Conservation (phyloP, 2,329 filamentous ascomycete genomes). For the Arthrobotrys megalospora region DNA sequence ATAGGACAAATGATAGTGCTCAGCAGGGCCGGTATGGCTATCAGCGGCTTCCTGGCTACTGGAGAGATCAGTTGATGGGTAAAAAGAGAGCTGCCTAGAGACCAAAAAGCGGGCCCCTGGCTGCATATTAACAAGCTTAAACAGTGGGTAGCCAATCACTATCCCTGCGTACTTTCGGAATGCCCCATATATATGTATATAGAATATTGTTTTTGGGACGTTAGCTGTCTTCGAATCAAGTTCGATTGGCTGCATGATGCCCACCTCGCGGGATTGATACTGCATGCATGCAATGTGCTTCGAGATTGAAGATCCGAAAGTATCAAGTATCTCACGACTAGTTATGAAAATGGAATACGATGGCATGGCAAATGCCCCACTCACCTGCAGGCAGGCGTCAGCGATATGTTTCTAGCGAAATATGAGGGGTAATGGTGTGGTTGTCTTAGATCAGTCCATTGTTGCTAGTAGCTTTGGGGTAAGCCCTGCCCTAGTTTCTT, state of each 20-base stretch:
- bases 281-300: constrained; percentile 12
- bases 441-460: constrained; percentile 38
- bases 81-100: constrained; percentile 59
- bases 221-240: constrained; percentile 31
- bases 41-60: constrained; percentile 58
- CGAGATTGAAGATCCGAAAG: constrained; percentile 43
- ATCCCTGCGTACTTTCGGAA: constrained; percentile 42
- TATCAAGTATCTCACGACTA: neutral
- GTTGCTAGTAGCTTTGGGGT: neutral
- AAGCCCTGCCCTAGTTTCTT: constrained; percentile 22
- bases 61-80: constrained; percentile 49
- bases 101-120: constrained; percentile 46
- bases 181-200: constrained; percentile 24
- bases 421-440: constrained; percentile 44
- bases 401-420: constrained; percentile 35
- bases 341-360: constrained; percentile 11
- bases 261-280: constrained; percentile 1
- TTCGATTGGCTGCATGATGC: constrained; percentile 13
- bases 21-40: constrained; percentile 51
- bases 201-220: constrained; percentile 21
- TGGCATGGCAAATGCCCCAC: constrained; percentile 24
- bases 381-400: constrained; percentile 12
- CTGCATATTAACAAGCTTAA: constrained; percentile 59
- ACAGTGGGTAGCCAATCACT: constrained; percentile 43
- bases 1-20: constrained; percentile 38